A percentile compares a stretch with the other conserved stretches of the same genome.
Conservation (phyloP, 208 protist species). For the Jaenimonas drosophilae region DNA sequence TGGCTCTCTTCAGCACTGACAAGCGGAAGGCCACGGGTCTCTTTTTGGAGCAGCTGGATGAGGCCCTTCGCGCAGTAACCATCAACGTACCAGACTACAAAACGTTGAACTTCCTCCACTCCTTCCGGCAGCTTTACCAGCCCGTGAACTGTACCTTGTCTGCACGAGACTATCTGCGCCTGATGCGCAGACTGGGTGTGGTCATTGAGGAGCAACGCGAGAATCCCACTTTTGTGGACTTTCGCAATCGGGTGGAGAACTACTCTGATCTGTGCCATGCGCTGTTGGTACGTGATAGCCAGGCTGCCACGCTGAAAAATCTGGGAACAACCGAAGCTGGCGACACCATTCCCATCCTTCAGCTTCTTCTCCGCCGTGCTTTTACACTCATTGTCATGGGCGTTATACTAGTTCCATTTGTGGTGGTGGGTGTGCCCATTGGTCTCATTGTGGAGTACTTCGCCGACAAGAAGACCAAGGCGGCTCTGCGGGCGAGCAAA, state of each 20-base stretch:
- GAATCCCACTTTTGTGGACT: conserved; percentile 50
- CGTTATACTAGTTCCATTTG: conserved; percentile 77
- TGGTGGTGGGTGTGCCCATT: conserved; percentile 68
- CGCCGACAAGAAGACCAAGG: conserved; percentile 32
- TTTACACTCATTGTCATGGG: conserved; percentile 73
- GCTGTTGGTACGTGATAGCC: conserved; percentile 76
- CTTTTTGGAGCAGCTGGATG: conserved; percentile 77
- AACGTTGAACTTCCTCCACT: conserved; percentile 83
- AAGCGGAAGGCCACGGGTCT: conserved; percentile 72
- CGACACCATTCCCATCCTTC: conserved; percentile 37
- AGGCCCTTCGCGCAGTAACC: conserved; percentile 65
- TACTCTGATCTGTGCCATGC: conserved; percentile 78
- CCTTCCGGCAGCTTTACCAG: conserved; percentile 86
- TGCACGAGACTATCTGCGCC: conserved; percentile 69
- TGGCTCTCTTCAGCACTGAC: conserved; percentile 60
- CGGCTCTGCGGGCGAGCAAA: conserved; percentile 64
- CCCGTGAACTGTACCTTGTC: conserved; percentile 66
- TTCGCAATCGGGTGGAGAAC: conserved; percentile 65
- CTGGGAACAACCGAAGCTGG: conserved; percentile 37
- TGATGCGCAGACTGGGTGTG: conserved; percentile 73
- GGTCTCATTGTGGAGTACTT: conserved; percentile 48
- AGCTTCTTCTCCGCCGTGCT: conserved; percentile 50
- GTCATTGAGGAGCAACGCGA: conserved; percentile 64
- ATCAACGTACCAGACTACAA: conserved; percentile 89
- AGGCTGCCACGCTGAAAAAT: conserved; percentile 72